These are phyloP conservation scores for Hysterium pulicare DNA, from an alignment of 2,329 filamentous ascomycete species.

Conservation along the genomic window DNA sequence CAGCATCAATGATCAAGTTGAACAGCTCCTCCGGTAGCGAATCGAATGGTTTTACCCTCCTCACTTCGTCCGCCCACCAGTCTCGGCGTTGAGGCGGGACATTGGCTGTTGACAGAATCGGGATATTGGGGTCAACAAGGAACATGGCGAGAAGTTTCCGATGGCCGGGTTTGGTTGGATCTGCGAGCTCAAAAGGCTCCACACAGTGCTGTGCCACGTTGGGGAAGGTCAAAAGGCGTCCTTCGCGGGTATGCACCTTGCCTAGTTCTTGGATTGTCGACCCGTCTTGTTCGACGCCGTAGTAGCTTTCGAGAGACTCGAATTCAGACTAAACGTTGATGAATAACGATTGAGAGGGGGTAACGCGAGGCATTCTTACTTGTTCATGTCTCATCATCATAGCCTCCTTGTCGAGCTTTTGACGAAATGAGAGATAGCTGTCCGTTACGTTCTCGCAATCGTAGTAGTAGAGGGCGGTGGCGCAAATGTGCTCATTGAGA, in stretches of 20 bases:
- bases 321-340: too few species aligned
- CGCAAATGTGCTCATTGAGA: conserved; percentile 62
- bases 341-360: too few species aligned
- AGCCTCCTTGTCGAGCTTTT: conserved; percentile 7
- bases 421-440: conserved; percentile 51
- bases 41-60: not conserved
- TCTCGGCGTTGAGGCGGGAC: conserved; percentile 50
- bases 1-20: not conserved
- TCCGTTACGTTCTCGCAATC: conserved; percentile 59
- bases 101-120: conserved; percentile 52
- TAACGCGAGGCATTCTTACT: not conserved
- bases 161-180: conserved; percentile 53
- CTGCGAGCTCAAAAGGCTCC: conserved; percentile 48
- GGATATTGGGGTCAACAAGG: conserved; percentile 55
- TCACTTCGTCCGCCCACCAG: conserved; percentile 39
- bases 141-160: conserved; percentile 57
- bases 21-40: not conserved
- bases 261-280: conserved; percentile 46
- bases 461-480: conserved; percentile 62
- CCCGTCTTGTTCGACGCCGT: conserved; percentile 24
- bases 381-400: not conserved
- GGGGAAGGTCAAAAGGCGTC: conserved; percentile 55
- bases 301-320: too few species aligned
- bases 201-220: conserved; percentile 54
- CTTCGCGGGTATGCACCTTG: conserved; percentile 44